Conservation (phyloP, 345 rosid species). For the Pistacia atlantica region DNA sequence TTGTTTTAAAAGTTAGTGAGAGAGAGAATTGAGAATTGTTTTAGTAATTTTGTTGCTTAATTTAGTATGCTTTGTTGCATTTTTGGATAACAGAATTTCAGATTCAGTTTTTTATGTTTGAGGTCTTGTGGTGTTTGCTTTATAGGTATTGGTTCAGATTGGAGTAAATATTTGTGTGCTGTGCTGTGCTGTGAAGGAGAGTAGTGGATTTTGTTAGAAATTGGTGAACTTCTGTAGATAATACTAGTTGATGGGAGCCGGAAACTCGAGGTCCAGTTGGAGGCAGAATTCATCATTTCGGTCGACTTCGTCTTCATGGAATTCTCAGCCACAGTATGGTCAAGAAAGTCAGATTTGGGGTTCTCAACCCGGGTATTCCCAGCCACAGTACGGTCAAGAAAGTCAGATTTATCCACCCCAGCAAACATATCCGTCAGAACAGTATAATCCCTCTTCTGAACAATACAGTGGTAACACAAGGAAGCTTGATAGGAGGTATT, state of each 20-base stretch:
- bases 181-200: background rate
- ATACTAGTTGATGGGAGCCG: constrained; percentile 63
- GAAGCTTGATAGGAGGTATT: constrained; percentile 70
- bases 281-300: constrained; percentile 43
- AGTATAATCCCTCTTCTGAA: constrained; percentile 36
- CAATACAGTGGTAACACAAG: constrained; percentile 36
- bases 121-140: background rate
- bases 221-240: constrained; percentile 19
- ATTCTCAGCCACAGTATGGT: constrained; percentile 33
- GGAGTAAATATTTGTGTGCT: constrained; percentile 10
- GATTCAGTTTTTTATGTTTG: background rate
- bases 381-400: constrained; percentile 43
- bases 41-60: background rate
- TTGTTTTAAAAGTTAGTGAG: background rate
- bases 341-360: constrained; percentile 42
- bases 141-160: constrained; percentile 8
- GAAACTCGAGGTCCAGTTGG: constrained; percentile 58
- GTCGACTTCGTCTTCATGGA: constrained; percentile 56
- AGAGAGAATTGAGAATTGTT: background rate
- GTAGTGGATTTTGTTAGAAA: constrained; percentile 4
- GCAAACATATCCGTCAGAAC: constrained; percentile 36
- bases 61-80: too few relatives aligned
- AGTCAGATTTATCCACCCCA: constrained; percentile 39
- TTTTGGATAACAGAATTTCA: background rate
- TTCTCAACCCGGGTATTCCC: constrained; percentile 34